Evolutionary conservation across 2,329 filamentous ascomycete genomes (phyloP), one percentile per base, ranked within the genome.

Genomic region (Scedosporium boydii): DNA sequence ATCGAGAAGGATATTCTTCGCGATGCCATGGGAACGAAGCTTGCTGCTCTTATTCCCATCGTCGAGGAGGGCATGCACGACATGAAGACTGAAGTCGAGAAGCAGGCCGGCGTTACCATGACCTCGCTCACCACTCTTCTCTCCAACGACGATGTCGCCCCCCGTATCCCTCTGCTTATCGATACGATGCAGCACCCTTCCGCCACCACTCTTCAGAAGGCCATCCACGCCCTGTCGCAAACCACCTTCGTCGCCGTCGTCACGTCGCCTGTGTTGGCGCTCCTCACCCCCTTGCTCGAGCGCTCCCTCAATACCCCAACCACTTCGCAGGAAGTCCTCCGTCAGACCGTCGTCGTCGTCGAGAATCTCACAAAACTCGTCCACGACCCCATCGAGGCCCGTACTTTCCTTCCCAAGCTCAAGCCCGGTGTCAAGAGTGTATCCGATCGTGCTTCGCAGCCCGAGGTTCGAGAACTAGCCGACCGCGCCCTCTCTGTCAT

Each of bases 291-390:
- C 56, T 88, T 98, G 68, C 86, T 99, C 29, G 95, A 98, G 78
- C 89, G 95, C 68, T 91, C 93, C 18, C 84, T 99, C 65, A 97
- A 97, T 80, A 93, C 88, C 65, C 95, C 93, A 7, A 85, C 85
- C 16, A 99, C 95, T 4, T 83, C 90, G 3, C 95, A 99, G 74
- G 95, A 99, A 77, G 93, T 98, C 23, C 82, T 97, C 62, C 89
- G 95, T 65, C 93, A 97, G 78, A 96, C 95, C 2, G 92, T 96
- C 34, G 92, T 99, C 62, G 96, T 99, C 60, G 90, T 95, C 21
- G 95, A 99, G 79, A 99, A 99, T 78, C 80, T 99, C 79, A 99
- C 95, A 65, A 98, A 96, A 80, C 86, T 99, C 38, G 95, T 99
- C 29, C 95, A 99, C 75, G 93, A 88, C 73, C 95, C 95, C 14